Evolutionary conservation across 495 filamentous ascomycete genomes (phyloP).

Genomic region (Hypoxylon lienhwacheense): DNA sequence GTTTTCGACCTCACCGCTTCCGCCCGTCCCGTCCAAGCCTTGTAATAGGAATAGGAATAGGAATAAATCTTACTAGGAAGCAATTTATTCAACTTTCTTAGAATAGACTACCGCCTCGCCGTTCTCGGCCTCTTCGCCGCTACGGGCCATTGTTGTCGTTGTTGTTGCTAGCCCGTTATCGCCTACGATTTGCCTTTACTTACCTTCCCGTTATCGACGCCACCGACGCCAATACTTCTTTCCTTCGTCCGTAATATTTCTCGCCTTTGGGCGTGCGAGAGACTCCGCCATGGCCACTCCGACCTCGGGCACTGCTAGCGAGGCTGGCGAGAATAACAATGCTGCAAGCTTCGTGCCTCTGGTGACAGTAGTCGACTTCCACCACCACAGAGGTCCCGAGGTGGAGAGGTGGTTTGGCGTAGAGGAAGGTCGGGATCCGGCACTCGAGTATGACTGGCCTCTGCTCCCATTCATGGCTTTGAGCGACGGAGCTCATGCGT

Average conservation of each 20-base stretch:
- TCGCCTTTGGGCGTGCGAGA: not conserved
- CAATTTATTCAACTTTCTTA: not conserved
- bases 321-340: constrained; percentile 8
- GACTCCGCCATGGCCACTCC: constrained; percentile 26
- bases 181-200: constrained; percentile 1
- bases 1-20: constrained; percentile 24
- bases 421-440: constrained; percentile 76
- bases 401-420: constrained; percentile 88
- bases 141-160: not conserved
- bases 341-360: constrained; percentile 56
- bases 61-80: constrained; percentile 6
- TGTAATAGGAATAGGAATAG: not conserved
- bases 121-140: not conserved
- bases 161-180: not conserved
- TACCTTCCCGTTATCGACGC: no score
- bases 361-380: constrained; percentile 92
- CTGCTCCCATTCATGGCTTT: constrained; percentile 97
- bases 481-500: constrained; percentile 94
- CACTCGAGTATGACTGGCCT: constrained; percentile 85
- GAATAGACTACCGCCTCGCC: constrained; percentile 11
- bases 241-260: not conserved
- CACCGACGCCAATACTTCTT: not conserved
- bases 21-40: constrained; percentile 5
- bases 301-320: constrained; percentile 10
- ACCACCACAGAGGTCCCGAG: constrained; percentile 95